These are phyloP conservation scores for Metschnikowia arizonensis DNA, from an alignment of 805 yeast species.

Conservation along the genomic window DNA sequence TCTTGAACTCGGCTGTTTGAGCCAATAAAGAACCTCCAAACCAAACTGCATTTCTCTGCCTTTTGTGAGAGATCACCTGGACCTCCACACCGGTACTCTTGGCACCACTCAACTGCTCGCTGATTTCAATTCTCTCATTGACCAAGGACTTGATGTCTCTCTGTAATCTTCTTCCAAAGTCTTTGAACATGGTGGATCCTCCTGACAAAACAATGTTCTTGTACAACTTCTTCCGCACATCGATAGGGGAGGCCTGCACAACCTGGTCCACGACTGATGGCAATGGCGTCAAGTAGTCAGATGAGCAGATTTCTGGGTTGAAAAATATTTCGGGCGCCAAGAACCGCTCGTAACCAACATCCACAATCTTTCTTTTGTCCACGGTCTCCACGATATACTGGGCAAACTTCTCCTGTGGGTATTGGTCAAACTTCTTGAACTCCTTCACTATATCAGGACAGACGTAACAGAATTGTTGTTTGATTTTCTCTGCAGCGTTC, in stretches of 20 bases:
- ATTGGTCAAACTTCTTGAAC: constrained; percentile 89
- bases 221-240: constrained; percentile 94
- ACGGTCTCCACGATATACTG: constrained; percentile 85
- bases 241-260: constrained; percentile 93
- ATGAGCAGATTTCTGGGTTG: constrained; percentile 94
- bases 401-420: constrained; percentile 84
- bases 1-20: constrained; percentile 93
- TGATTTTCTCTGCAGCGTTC: constrained; percentile 94
- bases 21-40: constrained; percentile 97
- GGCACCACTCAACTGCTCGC: constrained; percentile 71
- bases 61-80: constrained; percentile 93
- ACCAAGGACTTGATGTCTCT: constrained; percentile 87
- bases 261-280: constrained; percentile 96
- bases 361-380: constrained; percentile 64
- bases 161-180: constrained; percentile 95
- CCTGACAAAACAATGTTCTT: constrained; percentile 94
- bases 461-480: constrained; percentile 95
- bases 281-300: constrained; percentile 92
- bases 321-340: constrained; percentile 99
- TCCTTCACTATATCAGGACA: constrained; percentile 97
- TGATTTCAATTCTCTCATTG: constrained; percentile 77
- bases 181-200: constrained; percentile 98
- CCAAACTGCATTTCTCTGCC: constrained; percentile 99
- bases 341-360: constrained; percentile 96
- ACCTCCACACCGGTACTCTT: constrained; percentile 94